Base-by-base conservation (phyloP, 768 basidiomycete species). In the Butyriboletus loyo region DNA sequence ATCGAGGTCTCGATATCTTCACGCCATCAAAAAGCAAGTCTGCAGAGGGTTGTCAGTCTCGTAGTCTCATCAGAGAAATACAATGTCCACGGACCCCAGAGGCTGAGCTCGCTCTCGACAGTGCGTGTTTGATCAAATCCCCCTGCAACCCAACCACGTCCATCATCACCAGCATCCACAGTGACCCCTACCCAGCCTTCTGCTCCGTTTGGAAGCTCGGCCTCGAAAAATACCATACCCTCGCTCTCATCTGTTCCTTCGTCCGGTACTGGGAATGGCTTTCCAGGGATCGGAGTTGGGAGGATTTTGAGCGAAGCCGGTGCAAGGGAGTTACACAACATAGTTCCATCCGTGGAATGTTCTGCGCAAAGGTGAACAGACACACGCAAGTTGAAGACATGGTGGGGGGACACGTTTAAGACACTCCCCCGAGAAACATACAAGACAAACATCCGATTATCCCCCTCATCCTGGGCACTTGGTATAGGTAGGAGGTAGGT, bases 221-320 rank as follows among this genome's bases (percentile, higher is more conserved):
- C 78, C 61, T 86, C 84, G 60, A 80, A 89, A 24, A 85, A 69
- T 5, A 84, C 84, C 2, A 86, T 73, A 0, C 87, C 88, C 51
- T 89, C 88, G 9, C 85, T 86, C 64, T 92, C 87, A 47, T 88
- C 86, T 0, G 79, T 66, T 0, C 89, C 89, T 66, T 86, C 83
- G 15, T 80, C 67, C 14, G 87, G 85, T 0, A 80, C 70, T 6
- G 89, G 90, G 58, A 90, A 91, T 11, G 72, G 66, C 37, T 67
- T 69, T 3, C 76, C 80, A 11, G 75, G 72, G 10, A 74, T 59
- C 24, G 86, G 83, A 57, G 77, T 77, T 1, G 90, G 90, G 8
- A 92, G 71, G 7, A 89, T 77, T 62, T 77, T 83, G 25, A 88
- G 71, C 4, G 71, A 70, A 5, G 61, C 58, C 2, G 89, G 85